Conservation (phyloP, 1,284 basidiomycete genomes). For the Rhodotorula sp. region DNA sequence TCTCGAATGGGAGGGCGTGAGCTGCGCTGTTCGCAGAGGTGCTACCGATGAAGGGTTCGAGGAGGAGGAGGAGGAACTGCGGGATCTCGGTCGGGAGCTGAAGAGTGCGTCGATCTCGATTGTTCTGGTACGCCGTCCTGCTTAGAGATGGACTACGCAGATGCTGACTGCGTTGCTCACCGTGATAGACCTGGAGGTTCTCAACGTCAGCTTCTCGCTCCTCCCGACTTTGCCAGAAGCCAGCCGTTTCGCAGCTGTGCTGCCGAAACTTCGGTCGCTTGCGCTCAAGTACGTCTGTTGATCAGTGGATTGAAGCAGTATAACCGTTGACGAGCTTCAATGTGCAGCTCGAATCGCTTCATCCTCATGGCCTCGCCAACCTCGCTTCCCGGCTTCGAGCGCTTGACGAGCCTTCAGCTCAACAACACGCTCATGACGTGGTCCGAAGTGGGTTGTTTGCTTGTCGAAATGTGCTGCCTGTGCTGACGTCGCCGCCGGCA, state of each 20-base stretch:
- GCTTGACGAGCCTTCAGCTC: slow-evolving; percentile 68
- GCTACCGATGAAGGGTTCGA: slow-evolving; percentile 48
- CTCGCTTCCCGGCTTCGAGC: slow-evolving; percentile 55
- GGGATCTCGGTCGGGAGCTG: background rate
- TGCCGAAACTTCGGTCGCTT: slow-evolving; percentile 65
- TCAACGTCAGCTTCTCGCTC: slow-evolving; percentile 80
- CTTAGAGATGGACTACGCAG: no score
- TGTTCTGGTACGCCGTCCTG: background rate
- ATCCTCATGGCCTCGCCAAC: slow-evolving; percentile 47
- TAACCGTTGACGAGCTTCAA: background rate
- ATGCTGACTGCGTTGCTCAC: slow-evolving; percentile 7
- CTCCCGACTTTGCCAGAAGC: slow-evolving; percentile 70
- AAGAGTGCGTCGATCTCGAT: background rate
- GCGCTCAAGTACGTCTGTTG: slow-evolving; percentile 65
- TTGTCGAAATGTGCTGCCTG: background rate
- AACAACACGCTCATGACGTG: slow-evolving; percentile 70
- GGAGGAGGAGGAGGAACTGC: background rate
- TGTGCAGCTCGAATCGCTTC: slow-evolving; percentile 63
- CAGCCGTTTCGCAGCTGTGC: slow-evolving; percentile 62
- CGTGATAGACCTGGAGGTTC: slow-evolving; percentile 65
- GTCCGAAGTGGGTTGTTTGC: slow-evolving; percentile 57
- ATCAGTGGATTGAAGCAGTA: background rate
- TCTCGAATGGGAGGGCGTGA: slow-evolving; percentile 67
- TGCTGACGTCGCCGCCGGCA: slow-evolving; percentile 12
- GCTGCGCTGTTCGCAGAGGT: slow-evolving; percentile 46